Evolutionary conservation across 2,329 filamentous ascomycete species (phyloP).

Genomic region (Colletotrichum orbiculare): DNA sequence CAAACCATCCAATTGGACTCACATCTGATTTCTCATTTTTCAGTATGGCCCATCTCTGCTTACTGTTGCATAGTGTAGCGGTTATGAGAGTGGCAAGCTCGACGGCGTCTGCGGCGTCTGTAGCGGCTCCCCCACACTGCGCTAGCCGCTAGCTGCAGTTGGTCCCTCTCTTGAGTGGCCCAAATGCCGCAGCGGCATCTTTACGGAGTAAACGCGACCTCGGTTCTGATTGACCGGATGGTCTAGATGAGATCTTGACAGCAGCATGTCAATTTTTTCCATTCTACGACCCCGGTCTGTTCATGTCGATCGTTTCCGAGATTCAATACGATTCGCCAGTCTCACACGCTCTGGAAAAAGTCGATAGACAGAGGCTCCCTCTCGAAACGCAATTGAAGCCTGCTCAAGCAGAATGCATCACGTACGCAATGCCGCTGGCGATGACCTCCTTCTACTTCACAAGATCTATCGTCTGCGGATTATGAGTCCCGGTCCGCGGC

Average conservation of each 20-base stretch:
- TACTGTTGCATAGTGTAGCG: no score
- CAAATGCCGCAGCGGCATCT: no score
- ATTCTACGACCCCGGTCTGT: constrained; percentile 11
- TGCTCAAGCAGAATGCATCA: no score
- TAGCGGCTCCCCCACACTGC: constrained; percentile 26
- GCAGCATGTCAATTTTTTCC: background rate
- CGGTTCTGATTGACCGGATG: background rate
- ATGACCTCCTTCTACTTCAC: no score
- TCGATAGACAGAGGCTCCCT: no score
- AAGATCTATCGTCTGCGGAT: no score
- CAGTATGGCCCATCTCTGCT: no score
- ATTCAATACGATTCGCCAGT: background rate
- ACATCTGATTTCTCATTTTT: background rate
- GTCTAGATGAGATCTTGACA: background rate
- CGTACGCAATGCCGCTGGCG: no score
- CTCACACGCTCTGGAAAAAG: no score
- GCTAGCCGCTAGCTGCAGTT: constrained; percentile 34
- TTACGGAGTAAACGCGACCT: constrained; percentile 4
- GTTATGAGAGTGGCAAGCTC: constrained; percentile 8
- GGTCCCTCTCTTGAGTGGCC: background rate
- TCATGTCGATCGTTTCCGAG: constrained; percentile 16
- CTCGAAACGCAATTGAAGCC: no score
- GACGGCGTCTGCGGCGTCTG: constrained; percentile 11
- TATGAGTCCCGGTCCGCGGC: no score
- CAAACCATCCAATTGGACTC: background rate